Evolutionary conservation across 2,329 filamentous ascomycete genomes (phyloP), one percentile per base, ranked within the genome.

Genomic region (Apiospora rasikravindrae): DNA sequence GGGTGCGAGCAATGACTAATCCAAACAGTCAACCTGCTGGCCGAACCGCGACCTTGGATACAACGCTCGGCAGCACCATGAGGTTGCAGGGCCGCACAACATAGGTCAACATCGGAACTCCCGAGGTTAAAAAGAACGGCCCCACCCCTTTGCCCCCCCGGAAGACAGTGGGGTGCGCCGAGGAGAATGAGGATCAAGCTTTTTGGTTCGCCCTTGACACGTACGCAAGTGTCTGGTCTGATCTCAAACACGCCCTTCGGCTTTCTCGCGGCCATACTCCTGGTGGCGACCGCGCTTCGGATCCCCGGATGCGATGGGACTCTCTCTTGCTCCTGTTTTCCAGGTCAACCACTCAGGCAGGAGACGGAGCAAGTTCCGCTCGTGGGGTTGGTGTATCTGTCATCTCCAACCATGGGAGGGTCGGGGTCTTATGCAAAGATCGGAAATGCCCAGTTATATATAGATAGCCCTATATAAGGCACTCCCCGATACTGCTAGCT

Each of bases 201-300:
- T 64, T n/a, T 33, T 64, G n/a, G 57, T 64, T 64, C 22, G 57
- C 57, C 33, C 33, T 40, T 40, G 57, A 64, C 33, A 64, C 57
- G 57, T 37, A 64, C 57, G 57, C 40, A 22, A 22, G 13, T 16
- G 24, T 53, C 24, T 26, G 13, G 33, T 7, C 5, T 6, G 13
- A 29, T 64, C 57, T n/a, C 19, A 13, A 33, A 33, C 11, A 37
- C 16, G 33, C 4, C 7, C 8, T 40, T 64, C 57, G 57, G 57
- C 57, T 24, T 40, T 40, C 57, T 64, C 57, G 57, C 57, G 57
- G 29, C 14, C 33, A 64, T 6, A 14, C 11, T 40, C 33, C 5
- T 40, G 10, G 57, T n/a, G 22, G 29, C 57, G 57, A 40, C 57
- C 57, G 19, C 11, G 29, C 7, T 7, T 64, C 57, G 57, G 57